Percentiles rank a stretch among this genome's conserved stretches.
Conservation (phyloP, 2,329 filamentous ascomycete species). For the Sporothrix luriei region DNA sequence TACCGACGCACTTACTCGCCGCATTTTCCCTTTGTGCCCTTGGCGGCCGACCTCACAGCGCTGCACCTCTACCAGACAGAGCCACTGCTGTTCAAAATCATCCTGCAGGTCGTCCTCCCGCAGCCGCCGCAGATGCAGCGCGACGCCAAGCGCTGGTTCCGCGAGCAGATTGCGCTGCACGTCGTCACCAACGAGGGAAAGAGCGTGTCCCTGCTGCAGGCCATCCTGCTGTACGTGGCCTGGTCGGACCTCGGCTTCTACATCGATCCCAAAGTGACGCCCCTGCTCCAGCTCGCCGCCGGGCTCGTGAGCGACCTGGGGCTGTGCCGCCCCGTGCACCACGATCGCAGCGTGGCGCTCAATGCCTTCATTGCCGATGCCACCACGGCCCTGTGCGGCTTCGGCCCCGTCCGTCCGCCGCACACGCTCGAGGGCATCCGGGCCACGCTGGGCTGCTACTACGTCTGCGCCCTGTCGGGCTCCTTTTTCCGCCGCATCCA, state of each 20-base stretch:
- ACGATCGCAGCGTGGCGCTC: constrained; percentile 37
- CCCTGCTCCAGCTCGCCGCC: constrained; percentile 46
- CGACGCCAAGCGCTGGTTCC: constrained; percentile 44
- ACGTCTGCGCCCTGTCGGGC: constrained; percentile 44
- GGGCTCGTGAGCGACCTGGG: constrained; percentile 47
- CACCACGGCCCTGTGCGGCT: constrained; percentile 35
- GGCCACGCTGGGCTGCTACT: constrained; percentile 48
- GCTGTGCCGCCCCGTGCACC: constrained; percentile 41
- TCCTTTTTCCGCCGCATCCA: constrained; percentile 43
- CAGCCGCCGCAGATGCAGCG: constrained; percentile 42
- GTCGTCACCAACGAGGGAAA: constrained; percentile 46
- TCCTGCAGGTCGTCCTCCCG: constrained; percentile 44
- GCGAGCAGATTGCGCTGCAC: constrained; percentile 45
- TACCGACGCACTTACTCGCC: constrained; percentile 44
- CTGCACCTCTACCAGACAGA: constrained; percentile 42
- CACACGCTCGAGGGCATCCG: constrained; percentile 47
- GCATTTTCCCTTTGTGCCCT: constrained; percentile 47
- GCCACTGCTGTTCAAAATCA: constrained; percentile 46
- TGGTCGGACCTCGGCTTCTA: constrained; percentile 49
- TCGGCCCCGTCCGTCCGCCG: constrained; percentile 30
- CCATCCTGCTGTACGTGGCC: constrained; percentile 45
- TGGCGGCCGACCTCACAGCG: constrained; percentile 39
- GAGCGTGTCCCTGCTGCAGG: constrained; percentile 45
- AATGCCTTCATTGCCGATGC: constrained; percentile 44
- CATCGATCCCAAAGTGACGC: constrained; percentile 45